Conservation (phyloP, 805 yeast genomes). For the Ogataea angusta region DNA sequence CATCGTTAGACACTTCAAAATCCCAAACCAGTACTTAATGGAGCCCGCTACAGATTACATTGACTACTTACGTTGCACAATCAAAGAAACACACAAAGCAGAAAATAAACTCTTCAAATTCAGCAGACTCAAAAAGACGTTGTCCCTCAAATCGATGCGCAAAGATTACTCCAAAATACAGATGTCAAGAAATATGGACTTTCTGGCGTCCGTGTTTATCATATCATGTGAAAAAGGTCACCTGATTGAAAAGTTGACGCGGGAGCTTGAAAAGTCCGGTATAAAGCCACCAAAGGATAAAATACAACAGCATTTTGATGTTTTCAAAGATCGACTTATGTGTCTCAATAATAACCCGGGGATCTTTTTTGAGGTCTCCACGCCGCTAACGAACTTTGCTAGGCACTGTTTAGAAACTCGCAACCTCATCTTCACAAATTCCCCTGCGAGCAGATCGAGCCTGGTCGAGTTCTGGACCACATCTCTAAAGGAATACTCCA, state of each 20-base stretch:
- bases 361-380: conserved; percentile 21
- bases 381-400: conserved; percentile 29
- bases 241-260: conserved; percentile 10
- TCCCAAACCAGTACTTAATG: conserved; percentile 24
- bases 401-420: conserved; percentile 25
- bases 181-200: conserved; percentile 4
- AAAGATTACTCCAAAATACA: conserved; percentile 4
- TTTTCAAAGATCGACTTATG: conserved; percentile 11
- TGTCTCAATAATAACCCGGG: conserved; percentile 9
- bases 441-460: conserved; percentile 21
- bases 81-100: conserved; percentile 14
- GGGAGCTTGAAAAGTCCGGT: conserved; percentile 8
- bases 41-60: conserved; percentile 22
- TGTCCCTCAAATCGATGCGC: conserved; percentile 5
- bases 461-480: conserved; percentile 27
- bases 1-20: conserved; percentile 22
- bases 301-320: conserved; percentile 11
- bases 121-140: conserved; percentile 5
- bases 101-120: conserved; percentile 4
- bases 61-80: conserved; percentile 13
- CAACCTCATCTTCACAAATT: conserved; percentile 16
- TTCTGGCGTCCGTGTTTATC: conserved; percentile 11
- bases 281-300: conserved; percentile 8
- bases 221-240: conserved; percentile 10
- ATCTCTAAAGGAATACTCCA: conserved; percentile 24